Evolutionary conservation across 73 alveolate species (phyloP), one percentile per base, ranked within the genome.

Genomic region (Symbiodinium natans): DNA sequence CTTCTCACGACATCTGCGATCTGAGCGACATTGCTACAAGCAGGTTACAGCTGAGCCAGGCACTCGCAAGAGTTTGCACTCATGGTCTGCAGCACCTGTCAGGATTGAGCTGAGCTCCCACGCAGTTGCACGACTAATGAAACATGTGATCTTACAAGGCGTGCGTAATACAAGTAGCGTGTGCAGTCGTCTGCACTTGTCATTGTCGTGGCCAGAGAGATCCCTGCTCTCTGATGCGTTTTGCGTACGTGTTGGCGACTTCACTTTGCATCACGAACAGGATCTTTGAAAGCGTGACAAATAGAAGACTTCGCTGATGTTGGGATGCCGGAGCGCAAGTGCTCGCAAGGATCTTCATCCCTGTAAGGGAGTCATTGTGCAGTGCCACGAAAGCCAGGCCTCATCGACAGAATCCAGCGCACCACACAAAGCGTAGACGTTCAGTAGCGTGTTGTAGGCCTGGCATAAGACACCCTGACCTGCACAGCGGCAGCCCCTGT

Each of bases 401-500:
- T 68, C 88, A 77, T 90, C 97, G 0, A 48, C 77, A 3, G 88
- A 38, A 36, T 90, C 87, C 88, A 90, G 42, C 41, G 75, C 88
- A 40, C 97, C 88, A 33, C 97, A 41, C 19, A 48, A 52, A 11
- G 97, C 97, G 36, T 90, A 68, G 52, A 75, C 97, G 25, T 40
- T 39, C 88, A 71, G 10, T 34, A 90, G 80, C 13, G 43, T 71
- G 87, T 90, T 90, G 97, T 90, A 90, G 39, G 97, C 97, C 95
- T 88, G 41, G 34, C 13, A n/a, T 23, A 43, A 21, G n/a, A 10
- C 17, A 39, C 19, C 40, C 17, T 39, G n/a, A 21, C 83, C 19
- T 71, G 83, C 17, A 71, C 2, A 1, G n/a, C 33, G 83, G 41
- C 36, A 27, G n/a, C 83, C 39, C 19, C 36, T 10, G 38, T 11